Evolutionary conservation across 2,329 filamentous ascomycete species (phyloP).

Genomic region (Didymella glomerata): DNA sequence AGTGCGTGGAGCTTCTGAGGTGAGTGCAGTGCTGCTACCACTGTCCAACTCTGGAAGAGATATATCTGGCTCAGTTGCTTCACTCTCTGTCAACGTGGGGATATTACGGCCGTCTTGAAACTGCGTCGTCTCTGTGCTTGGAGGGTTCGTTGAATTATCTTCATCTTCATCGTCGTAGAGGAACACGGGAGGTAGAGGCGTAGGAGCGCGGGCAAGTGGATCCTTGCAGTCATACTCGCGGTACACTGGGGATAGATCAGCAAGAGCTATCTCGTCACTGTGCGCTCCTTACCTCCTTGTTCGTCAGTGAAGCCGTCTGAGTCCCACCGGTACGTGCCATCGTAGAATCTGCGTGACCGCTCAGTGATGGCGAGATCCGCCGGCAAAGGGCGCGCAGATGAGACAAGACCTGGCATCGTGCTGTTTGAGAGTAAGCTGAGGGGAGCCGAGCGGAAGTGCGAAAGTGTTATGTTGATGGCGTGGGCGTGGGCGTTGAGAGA

Average conservation of each 20-base stretch:
- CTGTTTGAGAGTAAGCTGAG: not conserved
- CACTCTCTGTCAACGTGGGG: too few species aligned
- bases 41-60: not conserved
- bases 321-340: slow-evolving; percentile 39
- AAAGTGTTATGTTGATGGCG: not conserved
- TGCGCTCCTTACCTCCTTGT: slow-evolving; percentile 26
- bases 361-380: slow-evolving; percentile 24
- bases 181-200: slow-evolving; percentile 30
- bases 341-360: slow-evolving; percentile 42
- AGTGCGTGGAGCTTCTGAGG: not conserved
- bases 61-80: not conserved
- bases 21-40: not conserved
- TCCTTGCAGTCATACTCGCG: slow-evolving; percentile 31
- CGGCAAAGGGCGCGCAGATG: not conserved
- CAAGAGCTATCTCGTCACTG: not conserved
- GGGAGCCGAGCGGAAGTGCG: not conserved
- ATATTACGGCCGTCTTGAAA: too few species aligned
- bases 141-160: not conserved
- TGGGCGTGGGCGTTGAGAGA: not conserved
- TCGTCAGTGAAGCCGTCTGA: slow-evolving; percentile 41
- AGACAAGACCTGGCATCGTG: not conserved
- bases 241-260: slow-evolving; percentile 21
- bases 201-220: slow-evolving; percentile 30
- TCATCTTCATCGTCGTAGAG: slow-evolving; percentile 16
- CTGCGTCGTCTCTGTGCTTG: not conserved